Evolutionary conservation across 768 basidiomycete genomes (phyloP), one percentile per base, ranked within the genome.

Genomic region (Xanthoconium stramineum): DNA sequence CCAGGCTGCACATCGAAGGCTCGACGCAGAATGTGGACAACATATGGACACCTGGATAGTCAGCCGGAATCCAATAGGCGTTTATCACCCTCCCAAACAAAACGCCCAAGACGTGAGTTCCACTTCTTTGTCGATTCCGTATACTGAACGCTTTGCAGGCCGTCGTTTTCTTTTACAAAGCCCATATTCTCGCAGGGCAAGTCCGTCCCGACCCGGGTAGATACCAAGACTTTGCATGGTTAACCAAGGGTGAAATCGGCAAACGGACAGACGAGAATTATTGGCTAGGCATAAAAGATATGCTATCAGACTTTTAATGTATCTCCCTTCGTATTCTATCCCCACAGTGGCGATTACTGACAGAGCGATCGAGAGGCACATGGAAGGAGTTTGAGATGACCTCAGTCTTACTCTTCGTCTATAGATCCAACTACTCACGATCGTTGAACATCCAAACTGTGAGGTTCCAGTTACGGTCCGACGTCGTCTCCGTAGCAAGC

Each of bases 11-110:
- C 78, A 84, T 50, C 78, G 86, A 47, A 82, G 87, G 57, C 77
- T 98, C 20, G 73, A 76, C 47, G 80, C 82, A 3, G 82, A 88
- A 66, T 91, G 89, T 59, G 94, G 94, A 11, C 75, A 79, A 42
- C 75, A 84, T 50, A 92, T 98, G 88, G 94, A 98, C 65, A 85
- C 85, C 13, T 98, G 96, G 95, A 77, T 95, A 58, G 92, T 96
- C n/a, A 84, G 91, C 50, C 83, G 87, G 51, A 89, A 88, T 53
- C 96, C 96, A 4, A 83, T 96, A 61, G 94, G 93, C 5, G 79
- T 91, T 51, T 82, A 84, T 71, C 82, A 85, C 66, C 81, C 82
- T 58, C 67, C 76, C 32, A 65, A 68, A 57, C 66, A 65, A 57
- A 67, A 64, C 40, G 55, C 66, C 13, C 65, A 74, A 54, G 72